phyloP scores from a whole-genome alignment of 164 flowering plant species.

The Macadamia tetraphylla region DNA sequence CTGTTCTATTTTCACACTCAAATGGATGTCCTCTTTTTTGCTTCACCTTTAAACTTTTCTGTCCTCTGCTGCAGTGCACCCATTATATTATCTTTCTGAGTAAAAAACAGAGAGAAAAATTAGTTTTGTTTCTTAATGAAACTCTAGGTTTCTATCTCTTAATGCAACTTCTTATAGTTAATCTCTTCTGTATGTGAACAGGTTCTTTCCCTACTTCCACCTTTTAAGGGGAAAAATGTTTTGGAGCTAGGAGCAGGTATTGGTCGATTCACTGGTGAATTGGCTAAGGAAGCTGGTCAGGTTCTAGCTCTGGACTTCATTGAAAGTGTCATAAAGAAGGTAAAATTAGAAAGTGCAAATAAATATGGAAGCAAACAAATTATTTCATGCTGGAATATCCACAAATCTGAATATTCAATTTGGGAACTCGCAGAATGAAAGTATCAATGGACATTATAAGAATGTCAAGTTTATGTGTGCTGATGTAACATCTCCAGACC shows the following conservation, averaged over 20 bases:
- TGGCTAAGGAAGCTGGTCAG: conserved; percentile 74
- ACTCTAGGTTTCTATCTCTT: neutral
- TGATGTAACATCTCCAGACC: conserved; percentile 80
- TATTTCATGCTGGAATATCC: neutral
- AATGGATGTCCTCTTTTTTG: neutral
- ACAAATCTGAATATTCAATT: neutral
- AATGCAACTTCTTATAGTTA: neutral
- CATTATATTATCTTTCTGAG: neutral
- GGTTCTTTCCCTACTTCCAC: conserved; percentile 87
- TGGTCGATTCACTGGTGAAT: conserved; percentile 92
- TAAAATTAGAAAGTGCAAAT: conserved; percentile 12
- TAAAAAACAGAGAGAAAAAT: neutral
- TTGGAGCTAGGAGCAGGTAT: conserved; percentile 93
- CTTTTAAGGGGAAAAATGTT: conserved; percentile 68
- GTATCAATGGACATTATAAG: conserved; percentile 64
- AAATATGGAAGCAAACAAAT: neutral
- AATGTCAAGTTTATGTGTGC: conserved; percentile 86
- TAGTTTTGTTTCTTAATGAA: neutral
- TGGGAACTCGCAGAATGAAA: conserved; percentile 64
- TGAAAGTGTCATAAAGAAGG: conserved; percentile 85
- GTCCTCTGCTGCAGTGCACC: neutral
- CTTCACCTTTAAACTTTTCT: neutral
- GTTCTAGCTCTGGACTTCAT: conserved; percentile 82
- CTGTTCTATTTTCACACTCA: neutral
- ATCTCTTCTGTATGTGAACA: conserved; percentile 14